phyloP scores from a whole-genome alignment of 371 early-diverging fungal genomes.

The Mortierella polycephala region DNA sequence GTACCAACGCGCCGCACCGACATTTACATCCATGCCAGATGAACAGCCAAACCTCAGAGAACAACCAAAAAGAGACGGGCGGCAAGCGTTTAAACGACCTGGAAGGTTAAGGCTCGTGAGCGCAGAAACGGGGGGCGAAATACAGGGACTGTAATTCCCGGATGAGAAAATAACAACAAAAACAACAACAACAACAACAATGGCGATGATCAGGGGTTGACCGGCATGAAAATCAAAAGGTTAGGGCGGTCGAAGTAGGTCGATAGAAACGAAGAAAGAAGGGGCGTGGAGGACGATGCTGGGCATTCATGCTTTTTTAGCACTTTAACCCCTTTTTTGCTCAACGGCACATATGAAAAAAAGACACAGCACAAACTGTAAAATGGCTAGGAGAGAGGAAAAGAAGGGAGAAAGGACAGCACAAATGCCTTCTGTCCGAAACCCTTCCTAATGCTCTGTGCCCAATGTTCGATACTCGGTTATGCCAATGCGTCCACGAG shows the following conservation, averaged over 20 bases:
- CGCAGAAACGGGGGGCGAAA: no score
- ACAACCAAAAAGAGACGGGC: background rate
- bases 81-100: background rate
- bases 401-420: background rate
- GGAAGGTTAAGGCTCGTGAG: no score
- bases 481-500: background rate
- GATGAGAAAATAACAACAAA: no score
- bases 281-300: background rate
- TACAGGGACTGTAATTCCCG: no score
- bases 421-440: background rate
- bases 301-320: background rate
- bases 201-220: background rate
- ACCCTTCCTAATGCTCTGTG: background rate
- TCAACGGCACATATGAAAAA: constrained; percentile 2
- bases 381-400: background rate
- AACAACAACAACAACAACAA: background rate
- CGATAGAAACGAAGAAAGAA: background rate
- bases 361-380: background rate
- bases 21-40: background rate
- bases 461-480: background rate
- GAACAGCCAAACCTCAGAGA: background rate
- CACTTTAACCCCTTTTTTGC: background rate
- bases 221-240: background rate
- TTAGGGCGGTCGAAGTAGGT: background rate
- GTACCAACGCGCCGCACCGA: background rate